phyloP scores from a whole-genome alignment of 1,139 yeast genomes.

The Protomyces lactucae-debilis region DNA sequence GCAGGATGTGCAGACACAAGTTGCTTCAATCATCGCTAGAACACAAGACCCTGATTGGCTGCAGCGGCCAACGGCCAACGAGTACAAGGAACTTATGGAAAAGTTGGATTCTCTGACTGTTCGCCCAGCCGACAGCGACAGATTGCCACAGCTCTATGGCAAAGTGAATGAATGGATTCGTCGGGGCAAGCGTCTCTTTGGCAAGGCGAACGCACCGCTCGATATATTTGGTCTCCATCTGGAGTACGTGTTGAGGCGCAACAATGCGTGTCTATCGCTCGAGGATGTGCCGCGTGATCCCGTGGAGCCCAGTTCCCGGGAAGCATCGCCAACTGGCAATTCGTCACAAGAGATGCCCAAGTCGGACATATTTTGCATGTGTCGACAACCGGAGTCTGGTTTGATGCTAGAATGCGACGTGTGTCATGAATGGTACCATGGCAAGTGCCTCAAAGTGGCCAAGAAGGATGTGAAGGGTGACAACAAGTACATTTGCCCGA shows the following conservation, averaged over 20 bases:
- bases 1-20: slow-evolving; percentile 34
- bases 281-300: slow-evolving; percentile 40
- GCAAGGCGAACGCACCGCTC: slow-evolving; percentile 41
- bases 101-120: slow-evolving; percentile 25
- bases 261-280: slow-evolving; percentile 43
- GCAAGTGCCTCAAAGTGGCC: slow-evolving; percentile 52
- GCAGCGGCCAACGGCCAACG: slow-evolving; percentile 31
- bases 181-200: slow-evolving; percentile 43
- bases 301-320: slow-evolving; percentile 30
- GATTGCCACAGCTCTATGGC: slow-evolving; percentile 35
- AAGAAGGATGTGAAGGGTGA: slow-evolving; percentile 38
- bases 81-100: slow-evolving; percentile 30
- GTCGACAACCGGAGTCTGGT: slow-evolving; percentile 65
- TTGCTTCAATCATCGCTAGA: slow-evolving; percentile 23
- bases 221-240: slow-evolving; percentile 40
- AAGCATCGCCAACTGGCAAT: slow-evolving; percentile 33
- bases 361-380: slow-evolving; percentile 54
- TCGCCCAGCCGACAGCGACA: slow-evolving; percentile 25
- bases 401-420: slow-evolving; percentile 72
- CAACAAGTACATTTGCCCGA: slow-evolving; percentile 58
- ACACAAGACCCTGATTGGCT: slow-evolving; percentile 20
- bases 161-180: slow-evolving; percentile 49
- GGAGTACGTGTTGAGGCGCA: slow-evolving; percentile 40
- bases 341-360: slow-evolving; percentile 31
- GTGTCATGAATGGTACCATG: slow-evolving; percentile 74